Conservation (phyloP, 768 basidiomycete species). For the Chalciporus sphaerocephalus region DNA sequence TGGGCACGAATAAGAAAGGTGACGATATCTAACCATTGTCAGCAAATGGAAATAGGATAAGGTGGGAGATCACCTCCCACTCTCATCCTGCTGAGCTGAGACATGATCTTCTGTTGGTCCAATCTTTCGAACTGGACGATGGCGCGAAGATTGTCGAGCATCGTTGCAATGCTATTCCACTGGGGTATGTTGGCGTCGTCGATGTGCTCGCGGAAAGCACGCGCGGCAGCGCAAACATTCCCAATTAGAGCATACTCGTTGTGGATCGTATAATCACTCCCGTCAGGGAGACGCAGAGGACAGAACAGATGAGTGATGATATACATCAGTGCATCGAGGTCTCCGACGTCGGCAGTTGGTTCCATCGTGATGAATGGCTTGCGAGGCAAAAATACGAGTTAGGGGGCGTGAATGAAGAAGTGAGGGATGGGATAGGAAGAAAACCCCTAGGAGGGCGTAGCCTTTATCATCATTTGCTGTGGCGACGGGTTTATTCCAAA, state of each 20-base stretch:
- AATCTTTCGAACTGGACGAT: slow-evolving; percentile 6
- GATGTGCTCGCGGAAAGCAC: slow-evolving; percentile 12
- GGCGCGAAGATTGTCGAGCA: slow-evolving; percentile 19
- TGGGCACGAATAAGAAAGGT: slow-evolving; percentile 40
- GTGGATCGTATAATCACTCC: slow-evolving; percentile 24
- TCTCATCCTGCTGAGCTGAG: slow-evolving; percentile 18
- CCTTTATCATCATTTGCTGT: too few relatives aligned
- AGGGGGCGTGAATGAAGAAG: too few relatives aligned
- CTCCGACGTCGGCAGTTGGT: too few relatives aligned
- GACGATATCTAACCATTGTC: slow-evolving; percentile 30
- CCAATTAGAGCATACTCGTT: slow-evolving; percentile 27
- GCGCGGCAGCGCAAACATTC: slow-evolving; percentile 16
- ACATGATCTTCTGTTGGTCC: slow-evolving; percentile 8
- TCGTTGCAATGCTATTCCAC: slow-evolving; percentile 27
- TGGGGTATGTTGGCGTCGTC: slow-evolving; percentile 1
- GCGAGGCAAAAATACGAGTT: too few relatives aligned
- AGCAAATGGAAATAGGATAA: neutral
- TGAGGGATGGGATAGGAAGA: too few relatives aligned
- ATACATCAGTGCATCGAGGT: slow-evolving; percentile 17
- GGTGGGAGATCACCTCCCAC: slow-evolving; percentile 16
- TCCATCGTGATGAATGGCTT: too few relatives aligned
- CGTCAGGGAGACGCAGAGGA: slow-evolving; percentile 37
- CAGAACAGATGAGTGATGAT: slow-evolving; percentile 39
- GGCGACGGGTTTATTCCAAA: too few relatives aligned
- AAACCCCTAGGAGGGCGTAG: too few relatives aligned